These are phyloP conservation scores for Phoenix dactylifera DNA, from an alignment of 176 grass and related monocot species.

Conservation along the genomic window DNA sequence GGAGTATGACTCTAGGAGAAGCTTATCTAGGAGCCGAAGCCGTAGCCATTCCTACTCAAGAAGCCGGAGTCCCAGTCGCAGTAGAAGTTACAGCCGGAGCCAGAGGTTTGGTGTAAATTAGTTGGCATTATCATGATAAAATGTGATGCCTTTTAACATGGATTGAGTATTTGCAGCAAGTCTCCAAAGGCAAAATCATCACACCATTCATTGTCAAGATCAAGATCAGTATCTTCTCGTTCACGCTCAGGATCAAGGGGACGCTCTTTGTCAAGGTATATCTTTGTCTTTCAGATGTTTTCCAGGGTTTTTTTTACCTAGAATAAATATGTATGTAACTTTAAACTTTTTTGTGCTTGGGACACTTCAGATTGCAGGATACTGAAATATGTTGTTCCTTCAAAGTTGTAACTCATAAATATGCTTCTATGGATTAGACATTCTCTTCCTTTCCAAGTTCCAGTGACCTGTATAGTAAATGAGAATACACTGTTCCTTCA, in stretches of 20 bases:
- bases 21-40: constrained; percentile 45
- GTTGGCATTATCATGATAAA: background rate
- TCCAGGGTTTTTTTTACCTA: background rate
- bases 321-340: background rate
- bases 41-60: constrained; percentile 34
- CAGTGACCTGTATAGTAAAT: no score
- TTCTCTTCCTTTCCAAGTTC: no score
- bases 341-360: no score
- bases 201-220: constrained; percentile 36
- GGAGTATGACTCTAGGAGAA: constrained; percentile 56
- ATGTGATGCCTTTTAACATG: constrained; percentile 1
- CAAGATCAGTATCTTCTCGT: constrained; percentile 52
- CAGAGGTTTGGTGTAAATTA: constrained; percentile 19
- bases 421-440: no score
- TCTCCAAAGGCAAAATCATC: constrained; percentile 30
- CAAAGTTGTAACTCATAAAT: no score
- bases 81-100: constrained; percentile 1
- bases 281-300: background rate
- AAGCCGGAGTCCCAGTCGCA: constrained; percentile 37
- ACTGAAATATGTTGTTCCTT: no score
- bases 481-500: no score
- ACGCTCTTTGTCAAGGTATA: constrained; percentile 40
- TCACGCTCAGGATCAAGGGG: constrained; percentile 45
- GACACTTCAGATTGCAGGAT: no score
- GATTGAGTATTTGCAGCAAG: constrained; percentile 34